Percentiles rank a stretch among this genome's conserved stretches.
Evolutionary conservation across 306 rosid genomes (phyloP).

Genomic region (Casuarina glauca): DNA sequence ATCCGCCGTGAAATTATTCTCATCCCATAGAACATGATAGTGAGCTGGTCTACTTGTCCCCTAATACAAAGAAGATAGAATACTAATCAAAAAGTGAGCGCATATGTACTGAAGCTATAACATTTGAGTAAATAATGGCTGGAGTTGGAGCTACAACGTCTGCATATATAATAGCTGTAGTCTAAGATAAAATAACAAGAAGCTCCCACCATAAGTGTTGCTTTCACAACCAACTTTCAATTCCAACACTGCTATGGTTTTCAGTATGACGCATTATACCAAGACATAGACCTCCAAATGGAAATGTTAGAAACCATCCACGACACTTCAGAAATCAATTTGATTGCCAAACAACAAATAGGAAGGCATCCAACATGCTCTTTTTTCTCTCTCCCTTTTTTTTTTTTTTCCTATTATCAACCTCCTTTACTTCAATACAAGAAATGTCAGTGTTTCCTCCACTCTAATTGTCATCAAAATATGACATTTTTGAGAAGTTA

Average conservation of each 20-base stretch:
- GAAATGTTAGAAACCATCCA: not conserved
- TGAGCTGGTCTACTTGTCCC: slow-evolving; percentile 96
- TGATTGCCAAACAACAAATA: not conserved
- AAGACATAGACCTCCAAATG: not conserved
- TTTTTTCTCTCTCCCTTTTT: not conserved
- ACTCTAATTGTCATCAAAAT: not conserved
- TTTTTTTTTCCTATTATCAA: not conserved
- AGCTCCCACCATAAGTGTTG: not conserved
- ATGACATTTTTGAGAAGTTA: not conserved
- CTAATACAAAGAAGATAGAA: slow-evolving; percentile 33
- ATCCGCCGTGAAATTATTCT: slow-evolving; percentile 87
- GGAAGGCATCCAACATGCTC: not conserved
- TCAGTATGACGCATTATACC: not conserved
- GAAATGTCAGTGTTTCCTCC: not conserved
- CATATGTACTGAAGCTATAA: not conserved
- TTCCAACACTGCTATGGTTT: not conserved
- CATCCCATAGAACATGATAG: slow-evolving; percentile 94
- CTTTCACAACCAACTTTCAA: not conserved
- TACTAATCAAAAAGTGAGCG: not conserved
- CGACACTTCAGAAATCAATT: not conserved
- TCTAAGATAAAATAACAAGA: not conserved
- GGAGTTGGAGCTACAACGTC: not conserved
- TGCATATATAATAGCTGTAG: not conserved
- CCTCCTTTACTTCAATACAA: not conserved
- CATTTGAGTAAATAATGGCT: not conserved